phyloP scores from a whole-genome alignment of 306 rosid genomes.

The Sicyos edulis region DNA sequence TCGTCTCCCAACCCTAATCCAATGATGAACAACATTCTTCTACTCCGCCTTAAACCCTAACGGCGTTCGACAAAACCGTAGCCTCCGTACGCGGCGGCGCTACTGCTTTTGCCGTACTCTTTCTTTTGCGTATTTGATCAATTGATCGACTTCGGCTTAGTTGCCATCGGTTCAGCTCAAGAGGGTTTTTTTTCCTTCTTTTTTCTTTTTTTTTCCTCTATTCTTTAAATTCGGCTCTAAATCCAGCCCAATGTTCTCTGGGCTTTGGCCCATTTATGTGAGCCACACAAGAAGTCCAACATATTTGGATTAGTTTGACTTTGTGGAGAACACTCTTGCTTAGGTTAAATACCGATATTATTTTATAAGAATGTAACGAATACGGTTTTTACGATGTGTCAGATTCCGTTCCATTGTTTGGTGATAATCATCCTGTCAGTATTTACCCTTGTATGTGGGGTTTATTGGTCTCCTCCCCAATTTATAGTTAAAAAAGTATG shows the following conservation, averaged over 20 bases:
- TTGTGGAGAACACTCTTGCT: too few relatives aligned
- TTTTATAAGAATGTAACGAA: too few relatives aligned
- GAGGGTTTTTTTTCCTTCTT: too few relatives aligned
- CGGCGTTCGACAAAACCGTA: background rate
- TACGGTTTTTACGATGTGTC: too few relatives aligned
- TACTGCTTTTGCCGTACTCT: background rate
- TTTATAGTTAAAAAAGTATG: too few relatives aligned
- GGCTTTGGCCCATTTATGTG: background rate
- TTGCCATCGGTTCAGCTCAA: background rate
- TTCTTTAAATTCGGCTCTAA: background rate
- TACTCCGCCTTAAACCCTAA: conserved; percentile 21
- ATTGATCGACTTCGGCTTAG: background rate
- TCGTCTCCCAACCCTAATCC: conserved; percentile 90
- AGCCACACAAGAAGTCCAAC: background rate
- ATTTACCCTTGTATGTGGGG: too few relatives aligned
- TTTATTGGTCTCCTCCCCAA: too few relatives aligned
- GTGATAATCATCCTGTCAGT: too few relatives aligned
- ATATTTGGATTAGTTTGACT: too few relatives aligned
- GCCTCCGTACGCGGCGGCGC: conserved; percentile 8
- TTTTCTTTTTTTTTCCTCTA: too few relatives aligned
- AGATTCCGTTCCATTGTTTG: too few relatives aligned
- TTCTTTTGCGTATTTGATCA: background rate
- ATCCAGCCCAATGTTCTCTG: background rate
- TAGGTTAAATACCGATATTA: too few relatives aligned
- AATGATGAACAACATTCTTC: conserved; percentile 59